These are phyloP conservation scores for Neurospora discreta DNA, from an alignment of 495 filamentous ascomycete genomes.

Conservation along the genomic window DNA sequence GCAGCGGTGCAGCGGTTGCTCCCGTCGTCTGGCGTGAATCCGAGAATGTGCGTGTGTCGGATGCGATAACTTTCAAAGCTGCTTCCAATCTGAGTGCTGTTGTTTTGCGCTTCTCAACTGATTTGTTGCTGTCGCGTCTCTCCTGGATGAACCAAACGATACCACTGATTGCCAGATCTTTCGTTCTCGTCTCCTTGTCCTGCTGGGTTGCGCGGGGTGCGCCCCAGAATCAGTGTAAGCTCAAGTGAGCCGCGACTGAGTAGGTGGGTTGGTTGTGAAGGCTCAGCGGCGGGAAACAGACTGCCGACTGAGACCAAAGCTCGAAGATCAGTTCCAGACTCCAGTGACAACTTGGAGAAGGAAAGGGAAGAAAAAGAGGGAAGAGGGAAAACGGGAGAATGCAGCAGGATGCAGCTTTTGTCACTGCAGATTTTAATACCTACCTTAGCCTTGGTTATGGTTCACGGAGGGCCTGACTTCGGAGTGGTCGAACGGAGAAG, in stretches of 20 bases:
- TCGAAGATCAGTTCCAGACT: constrained; percentile 2
- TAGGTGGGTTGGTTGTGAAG: neutral
- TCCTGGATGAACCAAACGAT: neutral
- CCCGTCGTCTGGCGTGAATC: neutral
- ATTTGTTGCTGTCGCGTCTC: neutral
- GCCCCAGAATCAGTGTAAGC: neutral
- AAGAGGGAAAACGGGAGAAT: neutral
- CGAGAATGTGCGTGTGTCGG: neutral
- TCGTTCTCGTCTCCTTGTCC: neutral
- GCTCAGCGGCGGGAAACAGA: neutral
- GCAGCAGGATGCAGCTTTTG: constrained; percentile 13
- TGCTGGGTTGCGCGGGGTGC: neutral
- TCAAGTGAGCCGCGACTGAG: constrained; percentile 1
- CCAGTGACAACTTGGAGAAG: neutral
- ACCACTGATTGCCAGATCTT: neutral
- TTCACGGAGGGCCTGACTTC: neutral
- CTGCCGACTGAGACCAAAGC: neutral
- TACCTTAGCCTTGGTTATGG: neutral
- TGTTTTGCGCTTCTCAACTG: neutral
- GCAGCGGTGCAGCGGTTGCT: neutral
- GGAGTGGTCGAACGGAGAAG: constrained; percentile 5
- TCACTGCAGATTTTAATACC: constrained; percentile 7
- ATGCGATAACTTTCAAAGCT: neutral
- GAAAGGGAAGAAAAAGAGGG: constrained; percentile 2
- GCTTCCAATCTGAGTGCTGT: neutral